Base-by-base conservation (phyloP, 2,329 filamentous ascomycete genomes). In the Chalaropsis ovoidea region DNA sequence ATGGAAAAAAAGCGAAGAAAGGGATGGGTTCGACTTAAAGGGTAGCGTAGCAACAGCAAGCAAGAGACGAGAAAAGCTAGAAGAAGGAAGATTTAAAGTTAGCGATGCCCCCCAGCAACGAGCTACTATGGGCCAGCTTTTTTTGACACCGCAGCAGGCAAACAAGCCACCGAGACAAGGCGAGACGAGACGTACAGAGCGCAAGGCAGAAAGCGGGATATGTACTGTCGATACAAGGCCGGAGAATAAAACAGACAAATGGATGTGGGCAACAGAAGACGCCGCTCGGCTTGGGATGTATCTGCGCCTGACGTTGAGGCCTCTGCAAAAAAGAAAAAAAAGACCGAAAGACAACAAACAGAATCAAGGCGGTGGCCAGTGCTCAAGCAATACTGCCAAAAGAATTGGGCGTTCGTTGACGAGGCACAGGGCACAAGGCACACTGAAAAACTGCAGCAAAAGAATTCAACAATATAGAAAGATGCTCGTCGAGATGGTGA, bases 401-500 rank as follows among this genome's bases (percentile, higher is more conserved):
- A 39, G 24, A 13, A 58, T 11, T 31, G 27, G 54, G 54, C 8
- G 35, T 39, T 39, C 8, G 35, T 39, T 39, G 4, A 39, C 8
- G 5, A 7, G 4, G 4, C 5, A 58, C 24, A 17, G 13, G 27
- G 52, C 52, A 49, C 47, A 22, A n/a, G 52, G n/a, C 24, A 56
- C 15, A 58, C 5, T 35, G 39, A 8, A 39, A 58, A n/a, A 58
- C 54, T 58, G 27, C 31, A 8, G 31, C 4, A 58, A 58, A 58
- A 58, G 27, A 58, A 58, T 58, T 58, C 54, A 58, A 58, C 27
- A 58, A 58, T 58, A 39, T 58, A 39, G 54, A 58, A 58, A 58
- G 27, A 58, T 58, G 54, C 47, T 58, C 35, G 35, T 58, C 54
- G 54, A 39, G 17, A 39, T 39, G 27, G 54, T 22, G 24, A 58